A percentile compares a stretch with the other conserved stretches of the same genome.
Evolutionary conservation across 495 filamentous ascomycete genomes (phyloP).

Genomic region (Elaphomyces granulatus): DNA sequence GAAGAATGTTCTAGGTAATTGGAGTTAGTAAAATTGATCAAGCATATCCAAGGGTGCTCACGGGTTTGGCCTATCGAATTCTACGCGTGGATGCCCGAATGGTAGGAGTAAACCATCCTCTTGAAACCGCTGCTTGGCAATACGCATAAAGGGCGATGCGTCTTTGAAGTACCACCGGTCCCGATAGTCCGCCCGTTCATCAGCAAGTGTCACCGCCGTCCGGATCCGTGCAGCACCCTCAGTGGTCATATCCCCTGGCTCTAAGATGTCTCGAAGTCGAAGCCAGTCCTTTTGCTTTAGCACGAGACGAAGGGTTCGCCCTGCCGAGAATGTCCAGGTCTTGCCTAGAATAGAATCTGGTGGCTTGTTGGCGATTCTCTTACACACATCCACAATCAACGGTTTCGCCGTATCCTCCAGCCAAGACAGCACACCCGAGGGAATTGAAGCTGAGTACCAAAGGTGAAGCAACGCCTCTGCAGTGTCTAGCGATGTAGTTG

Average conservation of each 20-base stretch:
- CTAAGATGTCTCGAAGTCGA: background rate
- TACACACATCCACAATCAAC: constrained; percentile 15
- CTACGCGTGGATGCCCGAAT: constrained; percentile 17
- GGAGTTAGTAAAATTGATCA: no score
- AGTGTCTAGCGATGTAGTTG: no score
- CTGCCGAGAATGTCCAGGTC: constrained; percentile 9
- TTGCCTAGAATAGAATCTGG: constrained; percentile 5
- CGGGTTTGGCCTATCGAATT: constrained; percentile 18
- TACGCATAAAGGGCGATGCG: constrained; percentile 7
- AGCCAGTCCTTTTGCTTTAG: constrained; percentile 4
- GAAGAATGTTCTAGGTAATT: background rate
- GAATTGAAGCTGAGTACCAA: constrained; percentile 25
- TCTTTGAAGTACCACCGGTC: constrained; percentile 7
- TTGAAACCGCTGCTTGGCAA: constrained; percentile 14
- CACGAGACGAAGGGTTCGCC: constrained; percentile 5
- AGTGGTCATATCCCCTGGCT: constrained; percentile 1
- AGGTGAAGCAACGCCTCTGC: constrained; percentile 21
- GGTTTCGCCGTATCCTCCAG: constrained; percentile 10
- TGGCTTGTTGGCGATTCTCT: constrained; percentile 11
- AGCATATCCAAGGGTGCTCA: no score
- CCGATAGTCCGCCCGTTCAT: constrained; percentile 12
- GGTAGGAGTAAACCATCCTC: constrained; percentile 23
- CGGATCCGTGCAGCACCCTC: constrained; percentile 11
- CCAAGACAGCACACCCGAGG: constrained; percentile 6
- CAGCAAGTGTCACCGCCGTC: constrained; percentile 10